Base-by-base conservation (phyloP, 306 rosid genomes). In the Lathyrus tuberosus region DNA sequence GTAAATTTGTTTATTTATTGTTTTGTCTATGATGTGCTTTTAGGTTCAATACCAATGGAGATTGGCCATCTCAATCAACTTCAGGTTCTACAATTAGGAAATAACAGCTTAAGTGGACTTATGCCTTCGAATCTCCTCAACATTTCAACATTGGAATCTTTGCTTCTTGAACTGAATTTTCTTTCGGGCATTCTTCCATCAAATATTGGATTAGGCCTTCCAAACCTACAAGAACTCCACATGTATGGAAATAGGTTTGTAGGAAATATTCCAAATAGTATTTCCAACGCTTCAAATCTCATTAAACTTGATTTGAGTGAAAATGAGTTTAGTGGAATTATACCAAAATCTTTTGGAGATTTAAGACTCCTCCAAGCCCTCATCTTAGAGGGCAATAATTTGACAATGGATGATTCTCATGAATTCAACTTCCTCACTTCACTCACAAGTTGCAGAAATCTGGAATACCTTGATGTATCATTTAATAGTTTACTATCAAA, bases 211-310 rank as follows among this genome's bases (percentile, higher is more conserved):
- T 3, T 11, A 24, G 41, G 44, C 24, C 74, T 76, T 59, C 54
- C 63, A 4, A 76, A 47, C 70, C 62, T 76, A 2, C 14, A 35
- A 5, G 13, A 47, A 24, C 15, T 76, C 0, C 22, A 62, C 12
- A 0, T 76, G 40, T 24, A 12, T 40, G 17, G 5, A 7, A 76
- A 76, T 56, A 49, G 51, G 3, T 24, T 76, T 48, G 54, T 17
- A 61, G 80, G 80, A 10, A 49, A 31, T 12, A 28, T 76, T 40
- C 80, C 80, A 37, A 58, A 62, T 28, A 42, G n/a, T 57, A 57
- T 78, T 37, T 57, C 51, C 40, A 78, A 78, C 58, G 82, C 78
- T 56, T 71, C 82, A 8, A n/a, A 20, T 6, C 78, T 78, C 8
- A 5, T 13, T 6, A 2, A 1, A 5, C 0, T 78, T 4, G 73